Percentiles rank a stretch among this genome's conserved stretches.
Evolutionary conservation across 2,329 filamentous ascomycete species (phyloP).

Genomic region (Trichophyton benhamiae): DNA sequence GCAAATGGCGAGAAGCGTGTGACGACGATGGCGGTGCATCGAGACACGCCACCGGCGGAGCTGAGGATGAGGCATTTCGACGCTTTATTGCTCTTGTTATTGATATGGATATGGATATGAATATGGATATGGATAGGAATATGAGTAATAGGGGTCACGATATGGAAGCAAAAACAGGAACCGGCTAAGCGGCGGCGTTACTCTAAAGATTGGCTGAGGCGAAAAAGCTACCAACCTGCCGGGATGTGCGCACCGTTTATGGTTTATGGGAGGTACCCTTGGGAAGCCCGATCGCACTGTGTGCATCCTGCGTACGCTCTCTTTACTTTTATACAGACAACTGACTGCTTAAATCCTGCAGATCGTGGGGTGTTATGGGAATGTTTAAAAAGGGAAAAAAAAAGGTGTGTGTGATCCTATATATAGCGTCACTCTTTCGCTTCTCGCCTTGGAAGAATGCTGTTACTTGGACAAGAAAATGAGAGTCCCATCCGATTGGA

Average conservation of each 20-base stretch:
- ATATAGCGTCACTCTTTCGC: not conserved
- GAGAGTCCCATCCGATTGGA: not conserved
- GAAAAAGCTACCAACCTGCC: not conserved
- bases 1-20: conserved; percentile 26
- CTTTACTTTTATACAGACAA: no score
- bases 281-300: not conserved
- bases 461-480: not conserved
- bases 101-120: conserved; percentile 3
- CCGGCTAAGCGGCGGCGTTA: not conserved
- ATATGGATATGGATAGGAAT: no score
- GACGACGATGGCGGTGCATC: conserved; percentile 21
- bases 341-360: not conserved
- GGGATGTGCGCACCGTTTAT: not conserved
- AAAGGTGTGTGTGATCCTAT: not conserved
- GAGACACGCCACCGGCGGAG: conserved; percentile 17
- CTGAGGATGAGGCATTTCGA: conserved; percentile 26
- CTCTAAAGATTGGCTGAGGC: not conserved
- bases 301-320: not conserved
- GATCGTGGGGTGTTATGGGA: not conserved
- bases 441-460: not conserved
- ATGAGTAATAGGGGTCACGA: no score
- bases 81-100: conserved; percentile 26
- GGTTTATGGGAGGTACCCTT: not conserved
- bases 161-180: not conserved
- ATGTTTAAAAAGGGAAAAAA: no score